These are phyloP conservation scores for Microbotryum lychnidis-dioicae DNA, from an alignment of 1,284 basidiomycete species.

Conservation along the genomic window DNA sequence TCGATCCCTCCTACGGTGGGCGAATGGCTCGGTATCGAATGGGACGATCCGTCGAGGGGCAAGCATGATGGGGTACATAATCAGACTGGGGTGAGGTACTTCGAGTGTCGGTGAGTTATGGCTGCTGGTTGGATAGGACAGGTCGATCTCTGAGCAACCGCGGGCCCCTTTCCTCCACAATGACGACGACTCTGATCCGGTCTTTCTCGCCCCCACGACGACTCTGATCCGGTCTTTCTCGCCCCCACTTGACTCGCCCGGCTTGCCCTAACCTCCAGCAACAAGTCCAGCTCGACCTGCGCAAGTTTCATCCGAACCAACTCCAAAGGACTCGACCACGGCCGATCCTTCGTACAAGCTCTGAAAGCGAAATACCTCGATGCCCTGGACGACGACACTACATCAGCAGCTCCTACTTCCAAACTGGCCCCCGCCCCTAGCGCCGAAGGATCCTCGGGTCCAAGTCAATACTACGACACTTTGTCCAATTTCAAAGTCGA, in stretches of 20 bases:
- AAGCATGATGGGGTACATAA: slow-evolving; percentile 65
- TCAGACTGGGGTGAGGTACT: slow-evolving; percentile 70
- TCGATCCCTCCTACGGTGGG: slow-evolving; percentile 57
- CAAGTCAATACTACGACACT: slow-evolving; percentile 40
- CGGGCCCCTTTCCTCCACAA: background rate
- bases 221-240: too few species aligned
- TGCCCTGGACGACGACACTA: slow-evolving; percentile 8
- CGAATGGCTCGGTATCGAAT: slow-evolving; percentile 86
- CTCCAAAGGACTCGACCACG: slow-evolving; percentile 39
- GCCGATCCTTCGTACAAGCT: slow-evolving; percentile 65
- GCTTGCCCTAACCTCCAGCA: slow-evolving; percentile 4
- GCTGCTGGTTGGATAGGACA: too few species aligned
- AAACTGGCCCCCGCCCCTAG: too few species aligned
- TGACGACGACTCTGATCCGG: too few species aligned
- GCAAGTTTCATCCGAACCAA: slow-evolving; percentile 37
- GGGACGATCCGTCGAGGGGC: slow-evolving; percentile 75
- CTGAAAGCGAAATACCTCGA: slow-evolving; percentile 68
- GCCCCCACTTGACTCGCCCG: slow-evolving; percentile 10
- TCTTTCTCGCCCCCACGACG: background rate
- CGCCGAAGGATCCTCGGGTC: too few species aligned
- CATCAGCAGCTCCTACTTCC: background rate
- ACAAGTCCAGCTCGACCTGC: background rate
- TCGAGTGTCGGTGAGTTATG: slow-evolving; percentile 58
- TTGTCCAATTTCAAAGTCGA: slow-evolving; percentile 58
- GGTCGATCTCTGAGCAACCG: too few species aligned